These are phyloP conservation scores for Diaporthe batatas DNA, from an alignment of 2,329 filamentous ascomycete genomes.

Conservation along the genomic window DNA sequence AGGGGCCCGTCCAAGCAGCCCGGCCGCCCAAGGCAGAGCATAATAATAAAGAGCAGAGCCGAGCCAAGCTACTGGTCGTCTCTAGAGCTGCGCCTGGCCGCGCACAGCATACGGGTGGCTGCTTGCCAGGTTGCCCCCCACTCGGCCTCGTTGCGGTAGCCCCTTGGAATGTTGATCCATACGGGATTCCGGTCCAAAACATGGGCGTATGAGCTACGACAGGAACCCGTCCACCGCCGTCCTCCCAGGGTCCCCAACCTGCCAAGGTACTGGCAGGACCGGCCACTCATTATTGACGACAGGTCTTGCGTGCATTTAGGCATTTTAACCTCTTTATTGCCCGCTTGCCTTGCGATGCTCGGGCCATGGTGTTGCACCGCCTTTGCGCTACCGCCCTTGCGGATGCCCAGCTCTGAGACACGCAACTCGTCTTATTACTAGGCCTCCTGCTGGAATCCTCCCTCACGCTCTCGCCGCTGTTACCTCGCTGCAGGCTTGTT, in stretches of 20 bases:
- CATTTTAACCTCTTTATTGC: background rate
- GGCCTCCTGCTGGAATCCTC: background rate
- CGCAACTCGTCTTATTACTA: conserved; percentile 25
- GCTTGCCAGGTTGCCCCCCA: conserved; percentile 17
- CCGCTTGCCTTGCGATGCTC: conserved; percentile 14
- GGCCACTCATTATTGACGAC: background rate
- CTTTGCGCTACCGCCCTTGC: conserved; percentile 28
- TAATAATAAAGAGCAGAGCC: conserved; percentile 13
- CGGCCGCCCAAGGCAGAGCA: background rate
- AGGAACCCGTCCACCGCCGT: conserved; percentile 16
- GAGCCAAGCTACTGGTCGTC: conserved; percentile 9
- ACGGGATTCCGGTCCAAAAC: conserved; percentile 27
- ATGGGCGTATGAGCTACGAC: conserved; percentile 35
- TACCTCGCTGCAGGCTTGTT: conserved; percentile 28
- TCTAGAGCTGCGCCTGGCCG: conserved; percentile 17
- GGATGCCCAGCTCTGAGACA: conserved; percentile 26
- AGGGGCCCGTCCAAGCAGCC: conserved; percentile 8
- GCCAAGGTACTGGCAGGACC: background rate
- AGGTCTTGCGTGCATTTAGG: background rate
- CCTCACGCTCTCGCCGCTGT: conserved; percentile 23
- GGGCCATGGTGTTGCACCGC: conserved; percentile 32
- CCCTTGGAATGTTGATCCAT: conserved; percentile 30
- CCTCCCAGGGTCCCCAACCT: background rate
- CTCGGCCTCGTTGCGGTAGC: conserved; percentile 15
- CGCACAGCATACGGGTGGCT: conserved; percentile 29